Conservation (phyloP, 2,329 filamentous ascomycete species). For the Diaporthe amygdali region DNA sequence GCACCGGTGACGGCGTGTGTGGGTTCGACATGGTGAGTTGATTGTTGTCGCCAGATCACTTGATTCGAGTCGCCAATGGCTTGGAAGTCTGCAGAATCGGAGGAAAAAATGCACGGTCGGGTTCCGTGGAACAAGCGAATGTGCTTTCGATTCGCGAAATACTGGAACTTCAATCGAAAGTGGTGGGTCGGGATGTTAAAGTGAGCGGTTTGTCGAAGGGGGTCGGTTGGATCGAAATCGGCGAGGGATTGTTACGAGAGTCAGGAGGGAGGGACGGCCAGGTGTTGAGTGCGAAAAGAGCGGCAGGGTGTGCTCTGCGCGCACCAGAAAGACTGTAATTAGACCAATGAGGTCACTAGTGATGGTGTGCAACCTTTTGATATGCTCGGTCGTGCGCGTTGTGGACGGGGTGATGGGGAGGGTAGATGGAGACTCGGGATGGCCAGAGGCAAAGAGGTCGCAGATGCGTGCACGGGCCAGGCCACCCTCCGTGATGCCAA, state of each 20-base stretch:
- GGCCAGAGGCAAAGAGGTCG: slow-evolving; percentile 16
- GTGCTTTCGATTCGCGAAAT: slow-evolving; percentile 15
- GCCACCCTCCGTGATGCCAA: slow-evolving; percentile 18
- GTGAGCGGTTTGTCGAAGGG: not conserved
- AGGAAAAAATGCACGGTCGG: not conserved
- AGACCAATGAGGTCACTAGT: slow-evolving; percentile 18
- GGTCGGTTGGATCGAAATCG: not conserved
- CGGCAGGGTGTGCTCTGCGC: slow-evolving; percentile 19
- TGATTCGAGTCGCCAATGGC: slow-evolving; percentile 9
- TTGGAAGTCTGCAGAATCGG: not conserved
- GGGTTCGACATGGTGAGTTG: slow-evolving; percentile 42
- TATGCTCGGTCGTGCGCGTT: slow-evolving; percentile 11
- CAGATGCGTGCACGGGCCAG: slow-evolving; percentile 6
- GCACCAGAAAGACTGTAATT: slow-evolving; percentile 12
- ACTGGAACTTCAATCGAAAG: not conserved
- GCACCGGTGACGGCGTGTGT: slow-evolving; percentile 56
- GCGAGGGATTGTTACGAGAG: slow-evolving; percentile 2
- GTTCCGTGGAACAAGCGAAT: not conserved
- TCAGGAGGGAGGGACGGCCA: not conserved
- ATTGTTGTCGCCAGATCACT: not conserved
- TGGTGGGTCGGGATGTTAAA: not conserved
- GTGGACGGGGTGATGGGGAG: slow-evolving; percentile 2
- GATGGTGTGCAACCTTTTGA: slow-evolving; percentile 14
- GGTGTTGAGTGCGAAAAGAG: slow-evolving; percentile 16
- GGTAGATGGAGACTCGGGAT: slow-evolving; percentile 4